Evolutionary conservation across 2,329 filamentous ascomycete genomes (phyloP), one percentile per base, ranked within the genome.

Genomic region (Phaeosphaeria sp.): DNA sequence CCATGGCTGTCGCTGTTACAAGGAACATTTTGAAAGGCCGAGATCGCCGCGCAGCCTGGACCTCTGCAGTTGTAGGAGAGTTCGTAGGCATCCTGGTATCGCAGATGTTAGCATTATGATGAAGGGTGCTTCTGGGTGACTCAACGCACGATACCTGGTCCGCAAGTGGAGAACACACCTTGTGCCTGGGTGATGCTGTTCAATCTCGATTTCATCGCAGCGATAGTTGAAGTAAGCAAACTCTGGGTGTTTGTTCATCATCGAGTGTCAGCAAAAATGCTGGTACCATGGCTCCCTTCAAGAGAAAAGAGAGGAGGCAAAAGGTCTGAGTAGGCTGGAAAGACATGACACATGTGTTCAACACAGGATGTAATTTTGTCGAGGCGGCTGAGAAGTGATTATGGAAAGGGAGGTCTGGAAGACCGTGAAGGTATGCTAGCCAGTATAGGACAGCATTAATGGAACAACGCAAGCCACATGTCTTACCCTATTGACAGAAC

Each of bases 21-120:
- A 36, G 55, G 43, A 8, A 68, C 36, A 6, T 65, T 59, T n/a
- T 65, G 62, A 27, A 68, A 63, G 27, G 58, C 58, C 43, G 53
- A 61, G 27, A 71, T 59, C 44, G 51, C 60, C 6, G 55, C 55
- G 49, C 66, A 71, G 48, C 59, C 59, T 17, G 62, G 60, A 17
- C 65, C 65, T 51, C 56, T 55, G 50, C 68, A 71, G 11, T 45
- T 59, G 27, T 69, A 69, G 17, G 48, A 51, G n/a, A 69, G 56
- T 43, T 68, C 61, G 45, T 60, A 64, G 13, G 27, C 57, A 44
- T 66, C 55, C 46, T 59, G 33, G 15, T 20, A 7, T 15, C 36
- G 27, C 42, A 55, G 25, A 47, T 24, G 17, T 42, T n/a, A 59
- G 21, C 20, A 11, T 27, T 17, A 30, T 9, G 21, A 7, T 7